These are phyloP conservation scores for Triticum turgidum DNA, from an alignment of 176 grass and related monocot species.

Conservation along the genomic window DNA sequence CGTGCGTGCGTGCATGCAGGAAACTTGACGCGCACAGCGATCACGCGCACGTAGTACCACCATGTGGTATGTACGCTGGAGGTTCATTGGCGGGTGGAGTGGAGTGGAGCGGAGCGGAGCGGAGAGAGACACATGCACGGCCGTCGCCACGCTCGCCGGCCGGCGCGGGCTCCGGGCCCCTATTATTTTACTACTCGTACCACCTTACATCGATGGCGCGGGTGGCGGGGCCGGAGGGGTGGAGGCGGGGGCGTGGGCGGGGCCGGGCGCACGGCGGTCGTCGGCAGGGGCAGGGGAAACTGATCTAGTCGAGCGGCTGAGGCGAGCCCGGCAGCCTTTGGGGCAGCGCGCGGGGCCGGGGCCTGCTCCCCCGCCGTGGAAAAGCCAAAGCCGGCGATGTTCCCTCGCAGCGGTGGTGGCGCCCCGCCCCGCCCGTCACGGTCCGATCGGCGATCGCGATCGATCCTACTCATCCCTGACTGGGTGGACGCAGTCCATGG, in stretches of 20 bases:
- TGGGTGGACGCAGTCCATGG: conserved; percentile 6
- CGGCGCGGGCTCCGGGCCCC: neutral
- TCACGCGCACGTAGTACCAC: neutral
- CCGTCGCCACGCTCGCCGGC: neutral
- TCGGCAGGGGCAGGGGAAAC: conserved; percentile 27
- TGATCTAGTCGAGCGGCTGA: neutral
- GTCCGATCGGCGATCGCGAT: neutral
- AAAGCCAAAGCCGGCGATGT: conserved; percentile 24
- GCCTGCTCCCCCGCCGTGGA: neutral
- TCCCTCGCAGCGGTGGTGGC: neutral
- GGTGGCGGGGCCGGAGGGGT: neutral
- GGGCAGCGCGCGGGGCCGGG: neutral
- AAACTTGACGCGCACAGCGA: neutral
- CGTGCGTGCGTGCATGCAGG: neutral
- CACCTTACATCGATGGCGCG: neutral
- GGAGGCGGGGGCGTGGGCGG: neutral
- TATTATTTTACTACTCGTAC: neutral
- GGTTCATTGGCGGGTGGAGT: neutral
- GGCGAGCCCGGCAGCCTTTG: conserved; percentile 22
- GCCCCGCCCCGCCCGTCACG: neutral
- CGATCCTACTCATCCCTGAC: neutral
- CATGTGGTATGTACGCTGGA: neutral
- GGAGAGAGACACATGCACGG: neutral
- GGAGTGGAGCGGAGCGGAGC: no score
- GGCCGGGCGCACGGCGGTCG: conserved; percentile 41